Evolutionary conservation across 257 asterid species (phyloP).

Genomic region (Forsythia viridissima): DNA sequence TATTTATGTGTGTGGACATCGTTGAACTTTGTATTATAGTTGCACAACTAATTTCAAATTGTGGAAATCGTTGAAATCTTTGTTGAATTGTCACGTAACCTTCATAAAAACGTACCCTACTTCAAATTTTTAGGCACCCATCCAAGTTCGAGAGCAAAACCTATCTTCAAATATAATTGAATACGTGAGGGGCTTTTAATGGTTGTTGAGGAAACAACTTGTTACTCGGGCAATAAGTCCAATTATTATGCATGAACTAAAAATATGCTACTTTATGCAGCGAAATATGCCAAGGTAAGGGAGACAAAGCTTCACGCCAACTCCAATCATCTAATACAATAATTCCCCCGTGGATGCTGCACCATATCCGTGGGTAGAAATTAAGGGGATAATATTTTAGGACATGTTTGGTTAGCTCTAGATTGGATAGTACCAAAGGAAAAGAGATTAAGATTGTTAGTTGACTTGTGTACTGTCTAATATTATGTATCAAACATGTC

Average conservation of each 20-base stretch:
- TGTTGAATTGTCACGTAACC: background rate
- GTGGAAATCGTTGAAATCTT: background rate
- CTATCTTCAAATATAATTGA: background rate
- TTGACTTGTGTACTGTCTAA: background rate
- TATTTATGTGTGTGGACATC: background rate
- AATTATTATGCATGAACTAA: background rate
- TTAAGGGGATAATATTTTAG: background rate
- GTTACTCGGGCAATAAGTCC: background rate
- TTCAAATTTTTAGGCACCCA: background rate
- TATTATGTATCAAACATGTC: background rate
- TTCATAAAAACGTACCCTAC: background rate
- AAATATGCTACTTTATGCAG: constrained; percentile 32
- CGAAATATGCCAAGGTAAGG: constrained; percentile 33
- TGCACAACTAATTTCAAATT: background rate
- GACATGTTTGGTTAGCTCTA: background rate
- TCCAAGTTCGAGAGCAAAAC: background rate
- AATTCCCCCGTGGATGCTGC: constrained; percentile 74
- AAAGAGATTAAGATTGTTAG: too few species aligned
- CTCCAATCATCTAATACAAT: constrained; percentile 37
- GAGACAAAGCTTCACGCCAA: constrained; percentile 37
- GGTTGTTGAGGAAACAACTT: background rate
- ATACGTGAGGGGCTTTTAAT: background rate
- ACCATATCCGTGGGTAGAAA: constrained; percentile 28
- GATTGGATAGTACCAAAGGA: background rate
- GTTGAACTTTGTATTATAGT: background rate